Conservation (phyloP, 192 early-diverging fungal genomes). For the Umbelopsis isabellina region DNA sequence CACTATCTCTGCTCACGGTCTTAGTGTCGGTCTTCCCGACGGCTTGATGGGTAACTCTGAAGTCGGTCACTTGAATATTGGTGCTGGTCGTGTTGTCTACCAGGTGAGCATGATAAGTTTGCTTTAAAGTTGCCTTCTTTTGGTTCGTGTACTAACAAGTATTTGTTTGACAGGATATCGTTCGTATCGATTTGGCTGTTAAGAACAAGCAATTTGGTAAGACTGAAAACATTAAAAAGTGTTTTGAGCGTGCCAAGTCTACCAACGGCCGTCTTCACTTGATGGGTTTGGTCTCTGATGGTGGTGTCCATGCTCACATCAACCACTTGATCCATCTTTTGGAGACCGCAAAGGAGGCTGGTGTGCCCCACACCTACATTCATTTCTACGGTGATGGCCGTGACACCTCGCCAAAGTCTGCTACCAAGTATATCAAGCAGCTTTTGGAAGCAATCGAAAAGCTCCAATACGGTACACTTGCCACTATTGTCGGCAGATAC, state of each 20-base stretch:
- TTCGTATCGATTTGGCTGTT: slow-evolving; percentile 94
- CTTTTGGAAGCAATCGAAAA: slow-evolving; percentile 66
- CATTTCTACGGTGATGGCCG: slow-evolving; percentile 99
- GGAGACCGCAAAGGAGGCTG: slow-evolving; percentile 80
- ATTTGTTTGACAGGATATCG: slow-evolving; percentile 81
- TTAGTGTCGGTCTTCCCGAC: slow-evolving; percentile 95
- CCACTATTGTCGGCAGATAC: slow-evolving; percentile 95
- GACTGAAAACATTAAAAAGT: slow-evolving; percentile 73
- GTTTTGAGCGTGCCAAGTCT: slow-evolving; percentile 84
- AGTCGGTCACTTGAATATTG: slow-evolving; percentile 99
- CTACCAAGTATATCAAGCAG: slow-evolving; percentile 78
- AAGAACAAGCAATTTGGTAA: slow-evolving; percentile 81
- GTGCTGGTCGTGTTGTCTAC: slow-evolving; percentile 97
- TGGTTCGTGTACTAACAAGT: neutral
- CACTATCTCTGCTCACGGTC: slow-evolving; percentile 89
- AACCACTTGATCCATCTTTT: slow-evolving; percentile 87
- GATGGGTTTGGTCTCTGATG: slow-evolving; percentile 94
- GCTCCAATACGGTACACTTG: slow-evolving; percentile 84
- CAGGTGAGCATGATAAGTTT: slow-evolving; percentile 60
- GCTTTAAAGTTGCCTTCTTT: neutral
- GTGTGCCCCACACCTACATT: slow-evolving; percentile 84
- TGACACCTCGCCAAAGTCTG: slow-evolving; percentile 91
- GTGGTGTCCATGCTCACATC: slow-evolving; percentile 97
- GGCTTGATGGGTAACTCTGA: slow-evolving; percentile 99
- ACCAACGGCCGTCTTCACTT: slow-evolving; percentile 91